Base-by-base conservation (phyloP, 371 early-diverging fungal species). In the Smittium mucronatum region DNA sequence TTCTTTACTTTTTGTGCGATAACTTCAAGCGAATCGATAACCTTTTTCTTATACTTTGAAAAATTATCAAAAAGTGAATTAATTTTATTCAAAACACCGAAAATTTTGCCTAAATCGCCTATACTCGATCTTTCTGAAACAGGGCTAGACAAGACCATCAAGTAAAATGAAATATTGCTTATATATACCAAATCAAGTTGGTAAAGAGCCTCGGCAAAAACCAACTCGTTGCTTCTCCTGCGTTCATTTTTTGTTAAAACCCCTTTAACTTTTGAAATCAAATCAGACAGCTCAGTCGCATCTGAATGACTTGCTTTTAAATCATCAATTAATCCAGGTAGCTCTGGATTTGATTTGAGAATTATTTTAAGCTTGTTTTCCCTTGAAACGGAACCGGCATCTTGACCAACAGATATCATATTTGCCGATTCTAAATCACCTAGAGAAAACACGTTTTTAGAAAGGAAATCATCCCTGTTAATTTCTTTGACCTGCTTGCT, bases 161-260 rank as follows among this genome's bases (percentile, higher is more conserved):
- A 82, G 76, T 93, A 94, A 68, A 93, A 94, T 28, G 94, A 86
- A 67, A 94, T 84, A 71, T 95, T 95, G 70, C 88, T 89, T 72
- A 94, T 78, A 75, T 94, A 95, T 70, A 85, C 86, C 76, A 89
- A 78, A 31, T 85, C 67, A 30, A 81, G 78, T 75, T 85, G 82
- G 75, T 87, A 82, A 73, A 82, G 81, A 65, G 78, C 70, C 34
- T 71, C 59, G 64, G 73, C 71, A 58, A 78, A 77, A 11, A 75
- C 74, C 58, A 75, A 47, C 47, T 47, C 47, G 47, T 47, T 47
- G 21, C 11, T 11, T 47, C 21, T 47, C 21, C 21, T 47, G 5
- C 47, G 47, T 47, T 21, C 11, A 11, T 47, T 47, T 47, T 47
- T 47, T 11, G 5, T 21, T 21, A 47, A 11, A 47, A 47, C 5